These are phyloP conservation scores for Blastomyces silverae DNA, from an alignment of 2,329 filamentous ascomycete genomes.

Conservation along the genomic window DNA sequence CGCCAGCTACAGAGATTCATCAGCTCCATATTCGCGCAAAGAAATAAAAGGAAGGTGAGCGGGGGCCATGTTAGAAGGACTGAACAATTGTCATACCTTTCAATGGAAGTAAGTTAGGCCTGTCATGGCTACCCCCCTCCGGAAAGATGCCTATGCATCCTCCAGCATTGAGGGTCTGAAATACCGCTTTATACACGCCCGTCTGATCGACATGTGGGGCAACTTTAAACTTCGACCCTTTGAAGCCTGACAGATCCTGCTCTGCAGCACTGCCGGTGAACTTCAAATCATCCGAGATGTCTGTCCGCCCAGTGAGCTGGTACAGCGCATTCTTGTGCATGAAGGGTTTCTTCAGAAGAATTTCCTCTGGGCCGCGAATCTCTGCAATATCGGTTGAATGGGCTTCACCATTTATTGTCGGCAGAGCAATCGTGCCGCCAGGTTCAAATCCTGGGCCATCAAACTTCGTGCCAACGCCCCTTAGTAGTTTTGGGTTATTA, in stretches of 20 bases:
- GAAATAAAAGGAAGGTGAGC: too few species aligned
- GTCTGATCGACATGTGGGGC: conserved; percentile 93
- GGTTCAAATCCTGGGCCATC: conserved; percentile 62
- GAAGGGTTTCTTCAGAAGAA: conserved; percentile 81
- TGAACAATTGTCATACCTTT: conserved; percentile 50
- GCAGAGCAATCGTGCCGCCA: conserved; percentile 79
- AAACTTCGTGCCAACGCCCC: conserved; percentile 76
- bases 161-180: conserved; percentile 69
- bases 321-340: conserved; percentile 65
- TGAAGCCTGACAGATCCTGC: conserved; percentile 52
- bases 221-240: conserved; percentile 76
- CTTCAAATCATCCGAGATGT: conserved; percentile 60
- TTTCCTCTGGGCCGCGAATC: conserved; percentile 70
- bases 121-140: conserved; percentile 92
- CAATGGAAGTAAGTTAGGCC: conserved; percentile 80
- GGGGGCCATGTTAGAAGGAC: not conserved
- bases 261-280: conserved; percentile 51
- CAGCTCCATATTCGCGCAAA: conserved; percentile 22
- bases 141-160: conserved; percentile 96
- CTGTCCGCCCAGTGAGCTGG: conserved; percentile 75
- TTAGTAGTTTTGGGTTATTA: conserved; percentile 72
- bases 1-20: conserved; percentile 56
- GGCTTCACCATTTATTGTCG: conserved; percentile 70
- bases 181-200: conserved; percentile 88
- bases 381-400: conserved; percentile 78